Base-by-base conservation (phyloP, 1,284 basidiomycete species). In the Wolfiporia cocos region DNA sequence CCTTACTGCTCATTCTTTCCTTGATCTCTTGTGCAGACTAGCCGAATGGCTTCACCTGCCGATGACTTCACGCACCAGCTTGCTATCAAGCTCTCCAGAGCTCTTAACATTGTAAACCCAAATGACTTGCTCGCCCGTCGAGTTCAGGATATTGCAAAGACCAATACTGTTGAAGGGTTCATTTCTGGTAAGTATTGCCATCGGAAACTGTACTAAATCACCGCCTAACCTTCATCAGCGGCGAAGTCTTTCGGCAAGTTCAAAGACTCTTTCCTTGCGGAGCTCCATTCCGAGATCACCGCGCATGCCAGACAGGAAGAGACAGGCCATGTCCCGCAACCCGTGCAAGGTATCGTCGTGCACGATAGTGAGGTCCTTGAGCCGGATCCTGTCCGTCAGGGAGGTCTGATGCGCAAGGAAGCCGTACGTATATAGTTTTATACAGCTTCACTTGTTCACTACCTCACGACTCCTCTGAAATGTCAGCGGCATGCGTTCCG, bases 171-270 rank as follows among this genome's bases (percentile, higher is more conserved):
- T 17, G 76, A 79, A 18, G 78, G 73, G 1, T 92, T 92, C 59
- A 72, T 78, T 31, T 72, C 67, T 52, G 75, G 74, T 77, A 38
- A 41, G 66, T 20, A 18, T 24, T 37, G 28, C 37, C 21, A 21
- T 43, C 17, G n/a, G n/a, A n/a, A n/a, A n/a, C n/a, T n/a, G n/a
- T n/a, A n/a, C n/a, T n/a, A n/a, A n/a, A n/a, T n/a, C n/a, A n/a
- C n/a, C n/a, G n/a, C n/a, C n/a, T n/a, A n/a, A n/a, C n/a, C 59
- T 24, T 50, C 51, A 48, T 42, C 54, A 81, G 91, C 91, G 51
- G 83, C 88, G 37, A 76, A 73, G 44, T 71, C 82, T 22, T 95
- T 95, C 66, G 91, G 90, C 59, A 87, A 90, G 67, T 93, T 94
- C 59, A 74, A 85, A 55, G 79, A 72, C 47, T 68, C 73, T 14